These are phyloP conservation scores for Leucoagaricus sp. DNA, from an alignment of 1,284 basidiomycete genomes.

Conservation along the genomic window DNA sequence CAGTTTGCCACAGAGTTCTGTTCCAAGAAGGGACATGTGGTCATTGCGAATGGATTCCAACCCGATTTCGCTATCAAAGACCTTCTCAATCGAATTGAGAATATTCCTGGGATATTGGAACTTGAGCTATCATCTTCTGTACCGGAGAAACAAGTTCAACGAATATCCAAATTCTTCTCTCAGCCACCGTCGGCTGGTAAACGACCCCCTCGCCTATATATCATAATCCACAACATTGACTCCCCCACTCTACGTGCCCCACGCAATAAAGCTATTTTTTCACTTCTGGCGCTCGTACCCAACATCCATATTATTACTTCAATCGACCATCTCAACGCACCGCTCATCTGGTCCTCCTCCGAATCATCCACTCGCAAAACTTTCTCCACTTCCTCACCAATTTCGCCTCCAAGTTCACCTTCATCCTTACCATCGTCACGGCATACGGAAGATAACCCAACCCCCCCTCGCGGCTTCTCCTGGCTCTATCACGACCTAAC, in stretches of 20 bases:
- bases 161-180: constrained; percentile 65
- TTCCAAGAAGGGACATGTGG: constrained; percentile 63
- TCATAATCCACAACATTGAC: constrained; percentile 90
- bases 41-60: constrained; percentile 81
- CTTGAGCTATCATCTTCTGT: constrained; percentile 37
- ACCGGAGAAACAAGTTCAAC: constrained; percentile 62
- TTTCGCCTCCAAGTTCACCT: not conserved
- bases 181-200: constrained; percentile 9
- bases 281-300: constrained; percentile 68
- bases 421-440: not conserved
- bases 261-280: constrained; percentile 64
- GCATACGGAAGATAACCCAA: not conserved
- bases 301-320: constrained; percentile 81
- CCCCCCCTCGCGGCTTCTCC: constrained; percentile 58
- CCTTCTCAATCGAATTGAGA: constrained; percentile 68
- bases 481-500: constrained; percentile 91
- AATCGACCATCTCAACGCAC: constrained; percentile 82
- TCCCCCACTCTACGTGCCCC: constrained; percentile 64
- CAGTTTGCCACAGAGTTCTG: constrained; percentile 63
- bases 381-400: constrained; percentile 13
- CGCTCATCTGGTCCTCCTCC: constrained; percentile 74
- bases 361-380: constrained; percentile 58
- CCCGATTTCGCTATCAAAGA: constrained; percentile 72
- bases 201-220: constrained; percentile 51
- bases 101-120: constrained; percentile 52